Evolutionary conservation across 768 basidiomycete species (phyloP).

Genomic region (Lanmaoa rubissima): DNA sequence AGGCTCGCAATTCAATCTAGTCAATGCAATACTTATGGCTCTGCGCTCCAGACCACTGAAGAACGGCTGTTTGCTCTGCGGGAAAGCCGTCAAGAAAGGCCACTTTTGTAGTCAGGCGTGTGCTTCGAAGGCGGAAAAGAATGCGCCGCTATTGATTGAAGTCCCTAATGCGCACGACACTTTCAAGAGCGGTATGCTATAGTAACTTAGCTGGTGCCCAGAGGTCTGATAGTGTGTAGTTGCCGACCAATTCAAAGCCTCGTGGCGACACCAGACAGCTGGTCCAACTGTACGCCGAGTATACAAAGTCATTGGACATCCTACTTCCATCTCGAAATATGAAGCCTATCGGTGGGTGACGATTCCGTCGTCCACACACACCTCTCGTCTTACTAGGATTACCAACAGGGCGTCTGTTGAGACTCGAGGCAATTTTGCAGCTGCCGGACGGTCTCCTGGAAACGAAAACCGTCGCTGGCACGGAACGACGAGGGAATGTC

Average conservation of each 20-base stretch:
- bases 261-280: constrained; percentile 60
- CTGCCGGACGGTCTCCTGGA: constrained; percentile 54
- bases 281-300: constrained; percentile 59
- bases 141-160: constrained; percentile 56
- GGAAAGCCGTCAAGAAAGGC: constrained; percentile 56
- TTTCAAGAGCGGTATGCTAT: constrained; percentile 58
- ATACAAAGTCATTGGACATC: constrained; percentile 60
- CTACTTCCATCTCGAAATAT: constrained; percentile 51
- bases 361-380: not conserved
- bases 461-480: constrained; percentile 79
- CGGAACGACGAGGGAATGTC: constrained; percentile 65
- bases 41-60: constrained; percentile 31
- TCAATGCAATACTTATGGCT: constrained; percentile 33
- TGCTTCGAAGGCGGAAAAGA: constrained; percentile 50
- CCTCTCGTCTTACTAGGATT: not conserved
- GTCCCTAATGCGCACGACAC: constrained; percentile 58
- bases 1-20: constrained; percentile 15
- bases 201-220: not conserved
- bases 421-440: constrained; percentile 54
- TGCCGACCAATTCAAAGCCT: constrained; percentile 62
- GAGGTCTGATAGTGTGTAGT: constrained; percentile 37
- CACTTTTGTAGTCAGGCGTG: constrained; percentile 63
- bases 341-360: constrained; percentile 55
- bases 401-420: constrained; percentile 52
- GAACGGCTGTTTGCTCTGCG: constrained; percentile 60